These are phyloP conservation scores for Geotrichum candidum DNA, from an alignment of 1,139 yeast species.

Conservation along the genomic window DNA sequence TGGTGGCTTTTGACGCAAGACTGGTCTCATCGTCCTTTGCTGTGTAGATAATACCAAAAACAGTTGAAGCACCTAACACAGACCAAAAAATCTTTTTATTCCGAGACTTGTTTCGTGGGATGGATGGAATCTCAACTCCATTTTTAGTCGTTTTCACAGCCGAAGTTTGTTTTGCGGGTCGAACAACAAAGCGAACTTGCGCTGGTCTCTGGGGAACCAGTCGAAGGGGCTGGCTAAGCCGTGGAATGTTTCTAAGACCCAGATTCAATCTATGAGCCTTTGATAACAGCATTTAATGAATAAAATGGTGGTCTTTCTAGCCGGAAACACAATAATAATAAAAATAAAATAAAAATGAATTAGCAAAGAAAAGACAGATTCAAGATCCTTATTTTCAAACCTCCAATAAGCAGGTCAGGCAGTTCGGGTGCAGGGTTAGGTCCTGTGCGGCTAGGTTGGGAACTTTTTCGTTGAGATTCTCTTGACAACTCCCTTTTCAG, in stretches of 20 bases:
- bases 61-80: constrained; percentile 10
- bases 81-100: neutral
- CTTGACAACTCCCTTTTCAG: neutral
- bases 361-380: neutral
- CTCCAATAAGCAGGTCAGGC: neutral
- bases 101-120: constrained; percentile 5
- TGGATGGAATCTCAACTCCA: constrained; percentile 11
- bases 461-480: neutral
- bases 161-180: neutral
- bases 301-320: neutral
- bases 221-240: neutral
- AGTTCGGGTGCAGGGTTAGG: neutral
- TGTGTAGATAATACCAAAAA: constrained; percentile 29
- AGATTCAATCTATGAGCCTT: neutral
- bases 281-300: neutral
- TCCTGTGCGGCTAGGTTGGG: neutral
- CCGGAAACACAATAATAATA: neutral
- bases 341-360: neutral
- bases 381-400: neutral
- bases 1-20: constrained; percentile 33
- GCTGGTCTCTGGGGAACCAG: neutral
- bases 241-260: neutral
- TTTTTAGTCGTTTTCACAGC: constrained; percentile 2
- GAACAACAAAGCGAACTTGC: neutral
- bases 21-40: constrained; percentile 34